phyloP scores from a whole-genome alignment of 2,329 filamentous ascomycete species.

The Erysiphe pisi region DNA sequence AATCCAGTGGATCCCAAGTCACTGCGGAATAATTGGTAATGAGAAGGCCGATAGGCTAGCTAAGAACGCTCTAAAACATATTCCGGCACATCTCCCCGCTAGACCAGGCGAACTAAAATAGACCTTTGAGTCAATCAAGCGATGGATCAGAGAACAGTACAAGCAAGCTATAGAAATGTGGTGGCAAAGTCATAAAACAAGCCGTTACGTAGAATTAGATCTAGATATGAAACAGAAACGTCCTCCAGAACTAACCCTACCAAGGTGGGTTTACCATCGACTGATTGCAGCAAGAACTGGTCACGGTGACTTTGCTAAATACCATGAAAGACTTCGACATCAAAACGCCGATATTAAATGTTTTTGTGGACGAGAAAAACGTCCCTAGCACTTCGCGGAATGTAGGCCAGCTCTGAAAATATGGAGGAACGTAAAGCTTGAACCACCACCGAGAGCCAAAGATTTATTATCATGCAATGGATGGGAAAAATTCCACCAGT shows the following conservation, averaged over 20 bases:
- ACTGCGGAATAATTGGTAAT: neutral
- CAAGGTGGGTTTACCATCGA: neutral
- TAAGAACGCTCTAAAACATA: neutral
- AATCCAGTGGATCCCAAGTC: constrained; percentile 12
- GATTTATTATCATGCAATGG: neutral
- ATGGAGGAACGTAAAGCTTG: neutral
- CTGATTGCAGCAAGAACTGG: constrained; percentile 8
- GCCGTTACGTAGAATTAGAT: neutral
- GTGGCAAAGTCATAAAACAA: neutral
- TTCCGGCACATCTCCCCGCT: neutral
- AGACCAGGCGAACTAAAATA: neutral
- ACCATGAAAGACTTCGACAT: neutral
- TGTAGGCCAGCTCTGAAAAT: neutral
- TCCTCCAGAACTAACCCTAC: neutral
- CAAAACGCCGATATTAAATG: neutral
- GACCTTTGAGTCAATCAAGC: neutral
- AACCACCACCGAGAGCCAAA: neutral
- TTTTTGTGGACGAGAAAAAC: neutral
- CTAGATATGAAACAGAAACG: neutral
- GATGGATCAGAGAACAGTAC: neutral
- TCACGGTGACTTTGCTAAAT: neutral
- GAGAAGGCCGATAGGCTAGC: neutral
- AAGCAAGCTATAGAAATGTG: neutral
- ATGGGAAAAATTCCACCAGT: neutral
- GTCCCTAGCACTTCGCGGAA: neutral